Percentiles rank a stretch among this genome's conserved stretches.
These are phyloP conservation scores for Zygosaccharomyces siamensis DNA, from an alignment of 805 yeast species.

Conservation along the genomic window DNA sequence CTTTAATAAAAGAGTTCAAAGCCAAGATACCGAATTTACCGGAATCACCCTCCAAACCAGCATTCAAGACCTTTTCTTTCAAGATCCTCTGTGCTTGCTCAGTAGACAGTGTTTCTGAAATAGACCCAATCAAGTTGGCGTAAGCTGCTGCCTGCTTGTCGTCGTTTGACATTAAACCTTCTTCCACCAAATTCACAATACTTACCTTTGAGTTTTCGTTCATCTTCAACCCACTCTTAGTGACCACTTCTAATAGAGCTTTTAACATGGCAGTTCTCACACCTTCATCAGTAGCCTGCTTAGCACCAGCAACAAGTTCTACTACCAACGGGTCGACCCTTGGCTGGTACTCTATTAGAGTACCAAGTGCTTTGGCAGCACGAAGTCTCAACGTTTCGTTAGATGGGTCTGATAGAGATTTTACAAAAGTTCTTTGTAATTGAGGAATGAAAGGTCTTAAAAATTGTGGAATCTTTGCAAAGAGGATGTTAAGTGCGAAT, in stretches of 20 bases:
- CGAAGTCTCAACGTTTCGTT: conserved; percentile 70
- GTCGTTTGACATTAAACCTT: conserved; percentile 51
- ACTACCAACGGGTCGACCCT: conserved; percentile 88
- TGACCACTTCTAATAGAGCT: conserved; percentile 77
- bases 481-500: conserved; percentile 71
- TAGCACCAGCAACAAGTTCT: conserved; percentile 75
- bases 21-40: conserved; percentile 65
- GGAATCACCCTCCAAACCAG: conserved; percentile 39
- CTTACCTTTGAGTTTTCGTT: conserved; percentile 65
- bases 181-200: conserved; percentile 69
- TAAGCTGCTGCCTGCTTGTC: conserved; percentile 68
- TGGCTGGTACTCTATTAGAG: conserved; percentile 83
- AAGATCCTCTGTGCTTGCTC: conserved; percentile 63
- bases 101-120: conserved; percentile 58
- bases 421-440: conserved; percentile 92
- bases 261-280: conserved; percentile 81
- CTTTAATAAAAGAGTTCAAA: conserved; percentile 73
- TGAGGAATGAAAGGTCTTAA: conserved; percentile 96
- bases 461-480: conserved; percentile 81
- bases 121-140: conserved; percentile 73
- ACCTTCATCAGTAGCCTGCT: conserved; percentile 56
- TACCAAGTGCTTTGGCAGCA: conserved; percentile 87
- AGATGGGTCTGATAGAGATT: conserved; percentile 74
- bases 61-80: conserved; percentile 51
- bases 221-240: conserved; percentile 72